Evolutionary conservation across 106 monocot genomes (phyloP).

Genomic region (Phalaenopsis equestris): DNA sequence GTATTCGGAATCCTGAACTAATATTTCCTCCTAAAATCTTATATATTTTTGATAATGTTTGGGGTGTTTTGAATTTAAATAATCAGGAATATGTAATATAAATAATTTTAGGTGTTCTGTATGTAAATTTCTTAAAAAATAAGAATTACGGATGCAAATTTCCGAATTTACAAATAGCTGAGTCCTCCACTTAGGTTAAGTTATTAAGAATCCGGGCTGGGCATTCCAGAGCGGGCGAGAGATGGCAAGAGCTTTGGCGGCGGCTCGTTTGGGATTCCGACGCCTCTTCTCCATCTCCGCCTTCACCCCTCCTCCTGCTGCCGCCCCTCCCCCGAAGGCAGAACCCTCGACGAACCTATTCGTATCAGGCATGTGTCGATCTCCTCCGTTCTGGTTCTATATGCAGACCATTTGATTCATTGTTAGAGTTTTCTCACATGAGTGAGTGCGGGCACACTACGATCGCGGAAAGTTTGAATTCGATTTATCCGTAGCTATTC

Average conservation of each 20-base stretch:
- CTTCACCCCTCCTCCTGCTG: slow-evolving; percentile 18
- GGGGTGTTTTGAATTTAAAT: too few species aligned
- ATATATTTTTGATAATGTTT: too few species aligned
- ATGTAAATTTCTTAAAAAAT: too few species aligned
- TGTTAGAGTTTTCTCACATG: background rate
- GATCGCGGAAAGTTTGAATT: background rate
- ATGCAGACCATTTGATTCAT: background rate
- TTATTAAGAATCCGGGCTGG: too few species aligned
- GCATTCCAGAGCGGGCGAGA: background rate
- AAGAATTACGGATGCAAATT: too few species aligned
- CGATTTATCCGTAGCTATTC: background rate
- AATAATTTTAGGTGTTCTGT: too few species aligned
- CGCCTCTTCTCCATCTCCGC: slow-evolving; percentile 14
- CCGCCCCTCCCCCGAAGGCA: slow-evolving; percentile 8
- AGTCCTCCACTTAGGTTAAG: too few species aligned
- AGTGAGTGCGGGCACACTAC: background rate
- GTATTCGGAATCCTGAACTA: too few species aligned
- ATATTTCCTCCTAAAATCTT: too few species aligned
- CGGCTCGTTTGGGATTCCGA: slow-evolving; percentile 9
- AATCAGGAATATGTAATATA: too few species aligned
- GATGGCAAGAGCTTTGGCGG: slow-evolving; percentile 7
- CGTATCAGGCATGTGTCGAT: slow-evolving; percentile 11
- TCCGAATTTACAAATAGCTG: too few species aligned
- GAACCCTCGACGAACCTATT: slow-evolving; percentile 21
- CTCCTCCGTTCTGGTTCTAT: background rate